Conservation (phyloP, 176 grass and related monocot genomes). For the Triticum turgidum region DNA sequence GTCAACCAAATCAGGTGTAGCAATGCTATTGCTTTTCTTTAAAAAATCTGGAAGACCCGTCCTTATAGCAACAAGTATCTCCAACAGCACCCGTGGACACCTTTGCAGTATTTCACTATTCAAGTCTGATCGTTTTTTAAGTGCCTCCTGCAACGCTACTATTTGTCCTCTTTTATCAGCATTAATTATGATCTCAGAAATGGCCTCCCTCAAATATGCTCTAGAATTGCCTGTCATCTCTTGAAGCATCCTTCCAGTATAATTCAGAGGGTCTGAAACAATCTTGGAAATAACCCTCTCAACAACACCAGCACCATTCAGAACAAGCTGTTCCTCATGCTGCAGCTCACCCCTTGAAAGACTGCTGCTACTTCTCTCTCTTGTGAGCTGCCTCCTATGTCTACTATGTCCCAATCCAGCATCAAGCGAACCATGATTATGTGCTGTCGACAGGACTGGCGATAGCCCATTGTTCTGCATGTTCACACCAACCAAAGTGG, state of each 20-base stretch:
- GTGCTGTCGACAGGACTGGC: constrained; percentile 26
- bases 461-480: constrained; percentile 36
- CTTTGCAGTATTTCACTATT: constrained; percentile 55
- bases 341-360: constrained; percentile 55
- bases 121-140: constrained; percentile 73
- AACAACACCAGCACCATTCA: constrained; percentile 71
- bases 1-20: constrained; percentile 74
- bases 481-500: constrained; percentile 39
- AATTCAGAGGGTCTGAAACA: constrained; percentile 78
- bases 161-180: constrained; percentile 64
- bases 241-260: constrained; percentile 88
- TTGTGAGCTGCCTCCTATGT: constrained; percentile 61
- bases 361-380: constrained; percentile 58
- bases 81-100: constrained; percentile 64
- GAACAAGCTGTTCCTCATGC: constrained; percentile 56
- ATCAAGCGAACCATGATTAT: constrained; percentile 49
- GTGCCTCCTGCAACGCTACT: constrained; percentile 61
- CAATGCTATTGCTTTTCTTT: constrained; percentile 45
- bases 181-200: constrained; percentile 78
- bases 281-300: constrained; percentile 87
- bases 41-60: constrained; percentile 75
- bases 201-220: constrained; percentile 79
- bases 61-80: constrained; percentile 83
- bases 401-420: constrained; percentile 52
- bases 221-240: constrained; percentile 91